Conservation (phyloP, 2,329 filamentous ascomycete species). For the Pseudonectria foliicola region DNA sequence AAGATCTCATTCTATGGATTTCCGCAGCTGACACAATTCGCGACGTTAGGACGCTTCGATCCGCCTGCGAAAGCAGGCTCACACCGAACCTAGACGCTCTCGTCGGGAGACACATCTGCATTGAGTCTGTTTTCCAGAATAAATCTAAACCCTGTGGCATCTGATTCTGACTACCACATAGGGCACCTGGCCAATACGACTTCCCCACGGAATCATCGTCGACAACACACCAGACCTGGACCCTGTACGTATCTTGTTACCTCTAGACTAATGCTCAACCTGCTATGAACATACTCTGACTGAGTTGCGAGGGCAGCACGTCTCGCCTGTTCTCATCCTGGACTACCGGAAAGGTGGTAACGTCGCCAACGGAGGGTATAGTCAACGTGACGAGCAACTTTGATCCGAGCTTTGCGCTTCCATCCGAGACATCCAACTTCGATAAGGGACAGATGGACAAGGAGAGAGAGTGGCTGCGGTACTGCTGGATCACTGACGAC, state of each 20-base stretch:
- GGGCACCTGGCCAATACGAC: slow-evolving; percentile 1
- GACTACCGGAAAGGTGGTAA: slow-evolving; percentile 1
- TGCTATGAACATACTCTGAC: too few relatives aligned
- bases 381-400: neutral
- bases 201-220: slow-evolving; percentile 1
- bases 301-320: neutral
- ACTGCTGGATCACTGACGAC: slow-evolving; percentile 5
- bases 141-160: too few relatives aligned
- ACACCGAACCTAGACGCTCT: slow-evolving; percentile 2
- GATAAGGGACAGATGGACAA: neutral
- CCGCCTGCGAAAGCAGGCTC: neutral
- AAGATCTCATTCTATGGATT: neutral
- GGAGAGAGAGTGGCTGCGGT: neutral
- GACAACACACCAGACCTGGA: neutral
- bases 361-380: neutral
- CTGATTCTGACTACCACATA: neutral
- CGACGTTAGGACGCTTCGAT: neutral
- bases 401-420: neutral
- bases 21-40: neutral
- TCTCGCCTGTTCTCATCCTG: neutral
- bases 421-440: slow-evolving; percentile 1
- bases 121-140: slow-evolving; percentile 1
- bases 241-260: neutral
- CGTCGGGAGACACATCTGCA: slow-evolving; percentile 3
- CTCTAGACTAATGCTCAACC: too few relatives aligned